A percentile compares a stretch with the other conserved stretches of the same genome.
Conservation (phyloP, 257 asterid genomes). For the Primulina eburnea region DNA sequence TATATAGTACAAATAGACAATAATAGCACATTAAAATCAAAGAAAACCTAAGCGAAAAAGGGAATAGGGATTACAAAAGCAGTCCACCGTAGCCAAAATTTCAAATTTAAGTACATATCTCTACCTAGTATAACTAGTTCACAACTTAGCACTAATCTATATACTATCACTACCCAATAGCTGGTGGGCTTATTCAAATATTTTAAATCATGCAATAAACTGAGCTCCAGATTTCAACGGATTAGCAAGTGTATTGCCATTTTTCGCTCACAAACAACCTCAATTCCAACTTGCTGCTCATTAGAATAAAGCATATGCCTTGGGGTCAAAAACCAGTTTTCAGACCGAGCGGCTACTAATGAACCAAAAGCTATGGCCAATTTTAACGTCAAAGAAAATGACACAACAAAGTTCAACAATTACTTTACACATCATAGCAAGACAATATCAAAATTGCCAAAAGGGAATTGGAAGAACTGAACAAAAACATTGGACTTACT, state of each 20-base stretch:
- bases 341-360: background rate
- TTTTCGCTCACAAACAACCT: background rate
- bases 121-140: conserved; percentile 14
- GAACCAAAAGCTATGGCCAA: background rate
- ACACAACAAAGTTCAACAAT: conserved; percentile 6
- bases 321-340: background rate
- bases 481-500: conserved; percentile 43
- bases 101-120: background rate
- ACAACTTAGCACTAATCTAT: background rate
- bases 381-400: background rate
- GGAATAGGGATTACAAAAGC: conserved; percentile 4
- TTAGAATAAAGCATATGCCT: background rate
- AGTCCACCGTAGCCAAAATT: conserved; percentile 5
- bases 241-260: too few relatives aligned
- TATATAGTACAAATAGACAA: conserved; percentile 13
- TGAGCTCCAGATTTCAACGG: background rate
- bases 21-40: background rate
- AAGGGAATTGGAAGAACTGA: background rate
- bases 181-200: too few relatives aligned
- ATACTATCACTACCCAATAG: background rate
- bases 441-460: background rate
- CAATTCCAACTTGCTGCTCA: background rate
- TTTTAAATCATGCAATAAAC: background rate
- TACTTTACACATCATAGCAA: background rate
- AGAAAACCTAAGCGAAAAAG: background rate